These are phyloP conservation scores for Coccomyxa subellipsoidea DNA, from an alignment of 163 green algal genomes.

Conservation along the genomic window DNA sequence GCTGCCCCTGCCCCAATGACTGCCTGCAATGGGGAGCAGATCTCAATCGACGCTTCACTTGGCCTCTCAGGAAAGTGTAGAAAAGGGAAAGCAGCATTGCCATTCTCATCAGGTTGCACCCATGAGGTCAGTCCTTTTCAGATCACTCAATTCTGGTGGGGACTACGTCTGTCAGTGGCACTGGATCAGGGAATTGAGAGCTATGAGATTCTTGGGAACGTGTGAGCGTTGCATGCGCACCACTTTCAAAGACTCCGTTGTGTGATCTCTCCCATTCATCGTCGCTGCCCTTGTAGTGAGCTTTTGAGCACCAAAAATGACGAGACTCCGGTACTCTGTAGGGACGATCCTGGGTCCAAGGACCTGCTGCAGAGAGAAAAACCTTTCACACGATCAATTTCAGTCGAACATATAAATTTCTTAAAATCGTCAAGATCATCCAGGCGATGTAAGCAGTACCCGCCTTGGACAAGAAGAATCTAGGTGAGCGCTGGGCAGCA, in stretches of 20 bases:
- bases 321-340: neutral
- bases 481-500: neutral
- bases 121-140: too few relatives aligned
- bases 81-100: too few relatives aligned
- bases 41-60: too few relatives aligned
- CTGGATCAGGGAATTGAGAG: too few relatives aligned
- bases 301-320: neutral
- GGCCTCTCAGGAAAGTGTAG: too few relatives aligned
- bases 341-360: neutral
- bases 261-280: neutral
- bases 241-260: neutral
- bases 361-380: neutral
- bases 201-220: too few relatives aligned
- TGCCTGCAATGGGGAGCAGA: too few relatives aligned
- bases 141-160: too few relatives aligned
- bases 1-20: constrained; percentile 71
- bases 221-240: neutral
- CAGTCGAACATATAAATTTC: neutral
- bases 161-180: too few relatives aligned
- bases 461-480: neutral
- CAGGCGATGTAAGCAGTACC: neutral
- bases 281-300: neutral
- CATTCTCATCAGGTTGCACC: too few relatives aligned
- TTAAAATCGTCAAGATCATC: neutral
- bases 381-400: neutral